These are phyloP conservation scores for Venturiaceae sp. DNA, from an alignment of 2,329 filamentous ascomycete genomes.

Conservation along the genomic window DNA sequence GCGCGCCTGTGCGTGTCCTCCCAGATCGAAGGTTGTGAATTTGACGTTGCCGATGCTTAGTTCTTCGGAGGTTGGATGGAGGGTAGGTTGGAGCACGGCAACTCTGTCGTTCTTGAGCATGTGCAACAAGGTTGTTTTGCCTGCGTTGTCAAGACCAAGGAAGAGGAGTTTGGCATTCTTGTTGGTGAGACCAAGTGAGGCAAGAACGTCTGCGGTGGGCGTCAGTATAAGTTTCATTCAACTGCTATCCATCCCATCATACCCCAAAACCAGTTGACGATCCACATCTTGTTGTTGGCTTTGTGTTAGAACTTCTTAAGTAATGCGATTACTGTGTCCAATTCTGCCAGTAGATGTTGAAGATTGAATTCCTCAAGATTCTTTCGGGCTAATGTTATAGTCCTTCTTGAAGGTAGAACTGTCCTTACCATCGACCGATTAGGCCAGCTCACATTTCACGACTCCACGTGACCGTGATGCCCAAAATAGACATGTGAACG, in stretches of 20 bases:
- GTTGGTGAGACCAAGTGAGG: conserved; percentile 79
- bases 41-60: conserved; percentile 49
- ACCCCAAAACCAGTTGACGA: conserved; percentile 68
- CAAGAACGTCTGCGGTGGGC: conserved; percentile 44
- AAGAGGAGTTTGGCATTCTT: conserved; percentile 87
- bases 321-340: no score
- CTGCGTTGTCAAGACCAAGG: conserved; percentile 85
- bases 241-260: conserved; percentile 7
- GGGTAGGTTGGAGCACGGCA: conserved; percentile 77
- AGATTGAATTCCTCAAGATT: no score
- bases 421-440: no score
- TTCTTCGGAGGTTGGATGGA: conserved; percentile 70
- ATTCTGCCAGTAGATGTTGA: no score
- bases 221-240: background rate
- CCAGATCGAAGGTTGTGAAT: conserved; percentile 90
- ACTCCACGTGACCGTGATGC: background rate
- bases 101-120: conserved; percentile 97
- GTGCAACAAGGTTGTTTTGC: conserved; percentile 87
- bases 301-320: no score
- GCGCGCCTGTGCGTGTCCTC: conserved; percentile 67
- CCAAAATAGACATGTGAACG: background rate
- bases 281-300: conserved; percentile 58
- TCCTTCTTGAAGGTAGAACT: no score
- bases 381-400: no score
- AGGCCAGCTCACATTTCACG: background rate